Evolutionary conservation across 106 monocot species (phyloP).

Genomic region (Alisma plantagoaquatica): DNA sequence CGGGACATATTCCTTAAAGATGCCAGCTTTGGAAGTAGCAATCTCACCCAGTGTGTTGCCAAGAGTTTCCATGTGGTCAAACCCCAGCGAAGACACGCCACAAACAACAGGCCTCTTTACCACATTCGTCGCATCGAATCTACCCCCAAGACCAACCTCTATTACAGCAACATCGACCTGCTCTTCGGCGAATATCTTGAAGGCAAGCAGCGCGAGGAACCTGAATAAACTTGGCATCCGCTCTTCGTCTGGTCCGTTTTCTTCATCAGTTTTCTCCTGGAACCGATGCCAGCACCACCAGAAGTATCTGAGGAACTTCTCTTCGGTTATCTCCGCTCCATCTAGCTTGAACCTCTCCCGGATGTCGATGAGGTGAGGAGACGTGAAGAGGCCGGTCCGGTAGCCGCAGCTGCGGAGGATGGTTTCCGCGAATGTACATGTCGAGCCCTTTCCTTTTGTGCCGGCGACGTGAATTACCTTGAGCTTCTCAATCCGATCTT

Average conservation of each 20-base stretch:
- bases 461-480: neutral
- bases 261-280: neutral
- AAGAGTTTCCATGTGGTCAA: neutral
- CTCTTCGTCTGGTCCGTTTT: neutral
- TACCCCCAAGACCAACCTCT: slow-evolving; percentile 18
- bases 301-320: neutral
- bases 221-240: neutral
- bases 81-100: neutral
- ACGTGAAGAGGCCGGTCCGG: neutral
- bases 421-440: neutral
- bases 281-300: no score
- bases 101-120: neutral
- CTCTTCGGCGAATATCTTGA: neutral
- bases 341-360: neutral
- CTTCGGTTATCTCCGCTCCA: neutral
- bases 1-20: slow-evolving; percentile 75
- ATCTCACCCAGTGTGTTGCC: slow-evolving; percentile 76
- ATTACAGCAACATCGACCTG: slow-evolving; percentile 15
- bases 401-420: neutral
- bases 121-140: slow-evolving; percentile 16
- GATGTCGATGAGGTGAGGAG: neutral
- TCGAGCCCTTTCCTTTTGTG: neutral
- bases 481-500: neutral
- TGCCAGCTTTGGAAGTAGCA: slow-evolving; percentile 85
- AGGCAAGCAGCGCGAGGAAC: neutral